These are phyloP conservation scores for Terfezia claveryi DNA, from an alignment of 495 filamentous ascomycete species.

Conservation along the genomic window DNA sequence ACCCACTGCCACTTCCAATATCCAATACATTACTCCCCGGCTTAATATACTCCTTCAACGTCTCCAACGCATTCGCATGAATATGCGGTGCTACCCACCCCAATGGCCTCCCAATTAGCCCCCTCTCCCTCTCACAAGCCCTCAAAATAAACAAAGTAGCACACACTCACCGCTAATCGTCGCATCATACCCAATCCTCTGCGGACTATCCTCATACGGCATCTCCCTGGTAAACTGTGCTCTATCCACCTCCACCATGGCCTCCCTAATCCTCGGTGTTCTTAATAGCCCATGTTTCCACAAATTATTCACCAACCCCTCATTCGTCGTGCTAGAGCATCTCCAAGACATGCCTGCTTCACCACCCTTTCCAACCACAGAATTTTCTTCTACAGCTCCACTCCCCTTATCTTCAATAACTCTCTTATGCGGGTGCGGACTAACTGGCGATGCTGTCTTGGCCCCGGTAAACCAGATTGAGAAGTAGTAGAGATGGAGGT, in stretches of 20 bases:
- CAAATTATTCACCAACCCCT: slow-evolving; percentile 59
- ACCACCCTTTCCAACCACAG: no score
- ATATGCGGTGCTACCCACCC: slow-evolving; percentile 57
- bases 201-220: slow-evolving; percentile 76
- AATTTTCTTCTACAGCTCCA: no score
- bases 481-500: no score
- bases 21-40: slow-evolving; percentile 40
- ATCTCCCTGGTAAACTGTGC: slow-evolving; percentile 49
- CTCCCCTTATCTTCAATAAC: no score
- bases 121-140: not conserved
- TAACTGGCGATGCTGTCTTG: no score
- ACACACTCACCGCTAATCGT: slow-evolving; percentile 44
- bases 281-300: slow-evolving; percentile 48
- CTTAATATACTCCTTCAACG: slow-evolving; percentile 7
- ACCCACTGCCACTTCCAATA: slow-evolving; percentile 76
- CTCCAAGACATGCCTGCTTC: slow-evolving; percentile 60
- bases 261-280: slow-evolving; percentile 42
- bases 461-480: no score
- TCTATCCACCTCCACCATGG: slow-evolving; percentile 72
- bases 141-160: not conserved
- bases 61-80: slow-evolving; percentile 42
- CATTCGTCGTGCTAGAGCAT: slow-evolving; percentile 57
- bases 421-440: no score
- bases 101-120: not conserved
- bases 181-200: slow-evolving; percentile 64